Conservation (phyloP, 2,329 filamentous ascomycete genomes). For the Coleophoma cylindrospora region DNA sequence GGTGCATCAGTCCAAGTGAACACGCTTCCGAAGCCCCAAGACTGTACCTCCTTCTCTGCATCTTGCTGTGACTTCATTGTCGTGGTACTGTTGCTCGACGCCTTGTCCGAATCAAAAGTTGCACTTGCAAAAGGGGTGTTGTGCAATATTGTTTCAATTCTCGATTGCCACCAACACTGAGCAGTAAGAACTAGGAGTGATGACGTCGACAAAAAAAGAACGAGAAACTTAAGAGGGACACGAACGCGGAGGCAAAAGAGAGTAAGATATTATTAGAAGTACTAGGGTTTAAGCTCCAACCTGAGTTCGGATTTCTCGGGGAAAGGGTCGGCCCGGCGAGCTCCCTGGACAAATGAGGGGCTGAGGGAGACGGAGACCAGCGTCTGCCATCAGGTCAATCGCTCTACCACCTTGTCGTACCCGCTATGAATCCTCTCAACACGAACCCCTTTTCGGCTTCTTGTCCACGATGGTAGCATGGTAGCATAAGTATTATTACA, state of each 20-base stretch:
- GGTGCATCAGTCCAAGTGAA: slow-evolving; percentile 69
- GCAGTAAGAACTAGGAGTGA: too few relatives aligned
- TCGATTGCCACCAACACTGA: too few relatives aligned
- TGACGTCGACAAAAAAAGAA: not conserved
- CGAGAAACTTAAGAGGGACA: too few relatives aligned
- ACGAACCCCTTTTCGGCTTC: not conserved
- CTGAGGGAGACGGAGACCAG: not conserved
- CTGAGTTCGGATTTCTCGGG: not conserved
- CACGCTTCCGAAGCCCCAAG: slow-evolving; percentile 65
- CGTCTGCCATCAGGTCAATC: not conserved
- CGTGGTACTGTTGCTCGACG: slow-evolving; percentile 5
- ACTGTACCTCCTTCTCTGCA: slow-evolving; percentile 56
- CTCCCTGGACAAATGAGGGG: not conserved
- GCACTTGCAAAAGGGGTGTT: too few relatives aligned
- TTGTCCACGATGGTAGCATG: not conserved
- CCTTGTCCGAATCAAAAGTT: too few relatives aligned
- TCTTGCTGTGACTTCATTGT: slow-evolving; percentile 35
- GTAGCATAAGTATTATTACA: not conserved
- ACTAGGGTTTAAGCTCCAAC: not conserved
- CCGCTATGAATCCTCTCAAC: not conserved
- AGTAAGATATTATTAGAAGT: not conserved
- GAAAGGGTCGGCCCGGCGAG: not conserved
- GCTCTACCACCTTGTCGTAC: not conserved
- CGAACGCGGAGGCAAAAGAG: not conserved
- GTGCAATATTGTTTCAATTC: too few relatives aligned